Evolutionary conservation across 2,329 filamentous ascomycete genomes (phyloP), one percentile per base, ranked within the genome.

Genomic region (Fusarium sp.): DNA sequence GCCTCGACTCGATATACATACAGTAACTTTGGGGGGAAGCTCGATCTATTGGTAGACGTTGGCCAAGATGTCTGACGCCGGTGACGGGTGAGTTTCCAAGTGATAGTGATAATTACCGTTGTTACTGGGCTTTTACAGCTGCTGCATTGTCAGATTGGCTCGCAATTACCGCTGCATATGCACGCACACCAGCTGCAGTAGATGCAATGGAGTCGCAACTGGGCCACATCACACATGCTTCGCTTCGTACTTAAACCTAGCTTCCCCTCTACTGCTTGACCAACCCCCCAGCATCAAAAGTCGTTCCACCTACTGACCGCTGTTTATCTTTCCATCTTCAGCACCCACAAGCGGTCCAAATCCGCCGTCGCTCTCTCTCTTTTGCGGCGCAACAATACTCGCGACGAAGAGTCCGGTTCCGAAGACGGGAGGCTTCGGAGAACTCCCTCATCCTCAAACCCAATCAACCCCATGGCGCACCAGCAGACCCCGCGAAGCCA

Each of bases 291-390:
- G 56, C 58, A 65, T 73, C 58, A 72, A 70, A 70, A 78, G 63
- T 78, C 75, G 76, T 72, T 76, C 76, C 76, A 78, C 72, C 75
- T 67, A 74, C 76, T 79, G 77, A 79, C 76, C 76, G 77, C 75
- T 75, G 70, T 77, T 78, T 77, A 77, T 76, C 52, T 70, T 59
- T 54, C 52, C 52, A 67, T 74, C 67, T 73, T 42, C 62, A 78
- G 75, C 73, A 73, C 61, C 68, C 88, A 89, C 78, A 88, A 86
- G 82, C 87, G 86, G 70, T 88, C 88, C 64, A 90, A 87, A 79
- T 89, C 85, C 58, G 77, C 86, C 45, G 84, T 84, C 57, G 84
- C 87, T 52, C 81, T 90, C 74, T 84, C 88, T 79, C 79, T 91
- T 78, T 81, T 91, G 79, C 84, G 88, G 70, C 85, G 87, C 72